A percentile compares a stretch with the other conserved stretches of the same genome.
These are phyloP conservation scores for Umbelopsis sp. DNA, from an alignment of 192 early-diverging fungal species.

Conservation along the genomic window DNA sequence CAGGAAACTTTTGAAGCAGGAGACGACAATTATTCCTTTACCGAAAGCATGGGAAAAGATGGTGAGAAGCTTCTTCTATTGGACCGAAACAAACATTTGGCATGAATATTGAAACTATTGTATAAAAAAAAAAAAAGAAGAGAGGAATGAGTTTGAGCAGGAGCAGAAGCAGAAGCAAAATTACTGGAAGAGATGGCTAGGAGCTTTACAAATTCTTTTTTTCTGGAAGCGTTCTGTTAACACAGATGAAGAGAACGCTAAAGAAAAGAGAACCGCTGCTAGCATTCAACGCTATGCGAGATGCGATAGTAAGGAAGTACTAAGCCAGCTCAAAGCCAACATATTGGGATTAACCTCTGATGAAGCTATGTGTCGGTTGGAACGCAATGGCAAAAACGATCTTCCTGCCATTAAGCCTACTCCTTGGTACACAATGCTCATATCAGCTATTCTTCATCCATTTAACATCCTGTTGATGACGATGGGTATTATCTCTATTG, in stretches of 20 bases:
- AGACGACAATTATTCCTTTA: no score
- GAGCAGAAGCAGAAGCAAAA: background rate
- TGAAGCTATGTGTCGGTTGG: background rate
- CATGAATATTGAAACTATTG: background rate
- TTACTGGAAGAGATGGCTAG: background rate
- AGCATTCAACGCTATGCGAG: background rate
- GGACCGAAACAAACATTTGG: background rate
- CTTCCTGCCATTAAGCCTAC: slow-evolving; percentile 8
- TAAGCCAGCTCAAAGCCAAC: background rate
- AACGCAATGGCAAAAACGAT: slow-evolving; percentile 10
- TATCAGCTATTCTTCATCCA: slow-evolving; percentile 44
- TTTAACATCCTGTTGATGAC: slow-evolving; percentile 45
- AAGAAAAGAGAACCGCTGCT: background rate
- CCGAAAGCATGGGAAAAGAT: no score
- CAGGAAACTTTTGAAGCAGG: no score
- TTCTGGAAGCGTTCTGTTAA: background rate
- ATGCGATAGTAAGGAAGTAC: background rate
- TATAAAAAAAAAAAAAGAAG: background rate
- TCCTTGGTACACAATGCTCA: slow-evolving; percentile 41
- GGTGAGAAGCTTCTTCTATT: no score
- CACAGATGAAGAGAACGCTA: background rate
- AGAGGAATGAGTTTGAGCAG: background rate
- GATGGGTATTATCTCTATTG: slow-evolving; percentile 34
- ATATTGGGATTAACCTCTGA: slow-evolving; percentile 3
- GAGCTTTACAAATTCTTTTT: background rate